Percentiles rank a stretch among this genome's conserved stretches.
Evolutionary conservation across 768 basidiomycete genomes (phyloP).

Genomic region (Lyophyllum decastes): DNA sequence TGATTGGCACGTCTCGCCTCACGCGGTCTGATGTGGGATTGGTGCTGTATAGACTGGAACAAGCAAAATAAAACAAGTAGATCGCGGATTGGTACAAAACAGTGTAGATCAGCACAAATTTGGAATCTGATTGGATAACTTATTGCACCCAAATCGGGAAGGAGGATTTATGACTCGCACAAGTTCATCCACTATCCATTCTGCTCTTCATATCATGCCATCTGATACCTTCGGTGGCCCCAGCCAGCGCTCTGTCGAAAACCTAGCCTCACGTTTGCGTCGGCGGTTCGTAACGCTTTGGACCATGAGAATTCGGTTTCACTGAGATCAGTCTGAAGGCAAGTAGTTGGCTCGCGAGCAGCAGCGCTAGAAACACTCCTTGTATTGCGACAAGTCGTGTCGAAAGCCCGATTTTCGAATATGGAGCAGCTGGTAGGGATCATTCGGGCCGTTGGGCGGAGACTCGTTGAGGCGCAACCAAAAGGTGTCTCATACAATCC

Average conservation of each 20-base stretch:
- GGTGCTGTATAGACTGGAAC: not conserved
- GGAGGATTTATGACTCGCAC: constrained; percentile 12
- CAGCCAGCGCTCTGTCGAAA: constrained; percentile 65
- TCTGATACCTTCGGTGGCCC: constrained; percentile 35
- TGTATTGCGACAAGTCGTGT: constrained; percentile 86
- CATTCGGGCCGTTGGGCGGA: constrained; percentile 77
- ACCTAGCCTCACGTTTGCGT: constrained; percentile 66
- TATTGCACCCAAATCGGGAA: constrained; percentile 12
- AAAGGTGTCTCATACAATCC: constrained; percentile 62
- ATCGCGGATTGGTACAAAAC: not conserved
- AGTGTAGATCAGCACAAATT: not conserved
- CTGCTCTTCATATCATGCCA: constrained; percentile 35
- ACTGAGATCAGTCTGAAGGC: constrained; percentile 47
- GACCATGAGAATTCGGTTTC: not conserved
- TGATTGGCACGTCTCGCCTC: constrained; percentile 82
- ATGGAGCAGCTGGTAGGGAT: constrained; percentile 83
- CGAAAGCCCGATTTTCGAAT: constrained; percentile 82
- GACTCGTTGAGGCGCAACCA: constrained; percentile 88
- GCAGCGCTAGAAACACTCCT: constrained; percentile 89
- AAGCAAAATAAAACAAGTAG: not conserved
- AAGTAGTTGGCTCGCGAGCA: constrained; percentile 87
- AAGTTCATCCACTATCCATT: not conserved
- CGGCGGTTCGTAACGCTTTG: constrained; percentile 56
- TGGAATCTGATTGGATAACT: not conserved
- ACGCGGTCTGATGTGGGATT: constrained; percentile 22